phyloP scores from a whole-genome alignment of 345 rosid genomes.

The Mercurialis annua region DNA sequence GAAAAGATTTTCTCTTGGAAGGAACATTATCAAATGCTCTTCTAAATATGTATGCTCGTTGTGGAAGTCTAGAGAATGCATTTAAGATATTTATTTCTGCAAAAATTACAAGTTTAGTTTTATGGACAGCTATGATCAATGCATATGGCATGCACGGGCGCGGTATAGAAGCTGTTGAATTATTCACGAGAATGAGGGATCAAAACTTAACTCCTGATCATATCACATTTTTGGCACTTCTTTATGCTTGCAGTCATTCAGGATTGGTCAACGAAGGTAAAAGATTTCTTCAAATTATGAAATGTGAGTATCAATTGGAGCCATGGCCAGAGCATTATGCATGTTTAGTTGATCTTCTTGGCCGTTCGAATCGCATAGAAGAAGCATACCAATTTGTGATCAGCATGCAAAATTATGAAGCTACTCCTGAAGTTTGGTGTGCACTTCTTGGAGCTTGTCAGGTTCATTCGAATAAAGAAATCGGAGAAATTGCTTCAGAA shows the following conservation, averaged over 20 bases:
- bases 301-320: conserved; percentile 50
- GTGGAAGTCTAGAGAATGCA: conserved; percentile 62
- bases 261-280: conserved; percentile 70
- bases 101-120: conserved; percentile 40
- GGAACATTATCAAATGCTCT: conserved; percentile 57
- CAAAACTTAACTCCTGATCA: conserved; percentile 56
- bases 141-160: conserved; percentile 82
- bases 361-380: conserved; percentile 62
- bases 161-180: conserved; percentile 57
- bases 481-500: conserved; percentile 64
- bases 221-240: conserved; percentile 68
- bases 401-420: conserved; percentile 57
- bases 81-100: conserved; percentile 42
- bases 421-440: conserved; percentile 85
- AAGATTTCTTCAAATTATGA: conserved; percentile 55
- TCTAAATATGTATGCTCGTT: conserved; percentile 79
- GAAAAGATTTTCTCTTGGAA: conserved; percentile 54
- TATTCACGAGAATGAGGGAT: conserved; percentile 52
- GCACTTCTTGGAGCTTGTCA: conserved; percentile 76
- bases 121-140: conserved; percentile 80
- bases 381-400: conserved; percentile 70
- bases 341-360: conserved; percentile 82
- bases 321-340: conserved; percentile 91
- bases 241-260: conserved; percentile 83
- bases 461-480: conserved; percentile 59